Evolutionary conservation across 106 monocot genomes (phyloP).

Genomic region (Chionographis japonica): DNA sequence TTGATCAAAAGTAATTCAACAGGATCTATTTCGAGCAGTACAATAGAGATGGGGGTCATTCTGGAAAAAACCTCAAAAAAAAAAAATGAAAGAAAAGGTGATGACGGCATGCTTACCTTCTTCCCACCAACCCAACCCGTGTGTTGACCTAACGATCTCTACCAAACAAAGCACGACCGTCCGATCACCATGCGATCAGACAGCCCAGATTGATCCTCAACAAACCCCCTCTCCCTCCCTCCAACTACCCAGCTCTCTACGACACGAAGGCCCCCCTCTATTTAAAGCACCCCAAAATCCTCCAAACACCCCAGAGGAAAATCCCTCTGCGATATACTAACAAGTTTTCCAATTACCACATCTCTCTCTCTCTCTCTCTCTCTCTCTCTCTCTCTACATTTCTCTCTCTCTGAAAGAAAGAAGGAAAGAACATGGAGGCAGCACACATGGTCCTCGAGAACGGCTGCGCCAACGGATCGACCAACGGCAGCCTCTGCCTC

Average conservation of each 20-base stretch:
- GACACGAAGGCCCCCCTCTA: background rate
- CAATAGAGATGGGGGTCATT: too few relatives aligned
- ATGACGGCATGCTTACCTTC: constrained; percentile 3
- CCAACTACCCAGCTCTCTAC: constrained; percentile 1
- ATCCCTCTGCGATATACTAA: background rate
- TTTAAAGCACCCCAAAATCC: constrained; percentile 5
- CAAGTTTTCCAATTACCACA: background rate
- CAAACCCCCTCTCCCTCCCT: constrained; percentile 3
- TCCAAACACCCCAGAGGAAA: constrained; percentile 5
- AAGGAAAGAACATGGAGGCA: constrained; percentile 9
- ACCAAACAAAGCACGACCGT: background rate
- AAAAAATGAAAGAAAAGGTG: background rate
- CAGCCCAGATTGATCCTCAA: background rate
- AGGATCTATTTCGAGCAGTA: too few relatives aligned
- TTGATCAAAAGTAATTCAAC: too few relatives aligned
- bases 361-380: background rate
- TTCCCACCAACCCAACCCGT: background rate
- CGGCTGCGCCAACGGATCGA: constrained; percentile 3
- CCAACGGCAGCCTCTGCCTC: background rate
- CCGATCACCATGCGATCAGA: background rate
- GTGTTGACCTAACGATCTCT: background rate
- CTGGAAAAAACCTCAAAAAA: too few relatives aligned
- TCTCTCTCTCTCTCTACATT: background rate
- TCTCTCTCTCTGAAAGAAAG: background rate
- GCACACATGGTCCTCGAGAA: constrained; percentile 1